Evolutionary conservation across 2,329 filamentous ascomycete genomes (phyloP).

Genomic region (Cladosporium sp.): DNA sequence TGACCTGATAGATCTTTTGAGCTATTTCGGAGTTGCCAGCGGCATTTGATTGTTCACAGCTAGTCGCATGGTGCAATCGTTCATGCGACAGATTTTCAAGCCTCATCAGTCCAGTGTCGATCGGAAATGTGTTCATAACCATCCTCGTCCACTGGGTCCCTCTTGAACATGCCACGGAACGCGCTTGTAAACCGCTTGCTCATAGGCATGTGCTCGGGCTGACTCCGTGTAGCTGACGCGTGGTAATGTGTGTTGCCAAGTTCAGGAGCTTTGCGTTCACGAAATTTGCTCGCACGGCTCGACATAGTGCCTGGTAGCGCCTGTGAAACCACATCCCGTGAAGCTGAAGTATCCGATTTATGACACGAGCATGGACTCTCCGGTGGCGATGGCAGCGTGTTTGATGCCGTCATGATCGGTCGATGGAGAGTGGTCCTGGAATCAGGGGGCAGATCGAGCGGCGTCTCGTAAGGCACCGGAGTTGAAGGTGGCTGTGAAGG

Average conservation of each 20-base stretch:
- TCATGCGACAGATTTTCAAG: background rate
- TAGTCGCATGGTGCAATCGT: too few relatives aligned
- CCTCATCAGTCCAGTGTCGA: conserved; percentile 30
- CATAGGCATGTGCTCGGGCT: too few relatives aligned
- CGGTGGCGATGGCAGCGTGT: background rate
- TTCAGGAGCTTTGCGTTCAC: too few relatives aligned
- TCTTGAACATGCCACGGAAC: conserved; percentile 26
- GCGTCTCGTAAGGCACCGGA: conserved; percentile 17
- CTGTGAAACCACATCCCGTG: background rate
- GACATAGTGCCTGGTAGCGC: conserved; percentile 25
- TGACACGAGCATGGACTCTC: background rate
- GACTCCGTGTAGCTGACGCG: background rate
- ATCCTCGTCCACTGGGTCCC: conserved; percentile 22
- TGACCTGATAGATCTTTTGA: background rate
- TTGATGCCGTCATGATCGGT: background rate
- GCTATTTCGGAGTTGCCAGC: background rate
- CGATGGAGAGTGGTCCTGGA: conserved; percentile 11
- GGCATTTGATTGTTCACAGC: too few relatives aligned
- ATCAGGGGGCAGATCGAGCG: conserved; percentile 8
- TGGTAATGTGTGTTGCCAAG: too few relatives aligned
- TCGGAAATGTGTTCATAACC: conserved; percentile 24
- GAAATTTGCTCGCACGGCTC: conserved; percentile 3
- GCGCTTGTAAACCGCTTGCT: conserved; percentile 20
- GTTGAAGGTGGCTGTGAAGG: background rate
- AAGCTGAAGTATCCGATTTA: background rate